Percentiles rank a stretch among this genome's conserved stretches.
phyloP scores from a whole-genome alignment of 805 yeast species.

The Candida ovalis region DNA sequence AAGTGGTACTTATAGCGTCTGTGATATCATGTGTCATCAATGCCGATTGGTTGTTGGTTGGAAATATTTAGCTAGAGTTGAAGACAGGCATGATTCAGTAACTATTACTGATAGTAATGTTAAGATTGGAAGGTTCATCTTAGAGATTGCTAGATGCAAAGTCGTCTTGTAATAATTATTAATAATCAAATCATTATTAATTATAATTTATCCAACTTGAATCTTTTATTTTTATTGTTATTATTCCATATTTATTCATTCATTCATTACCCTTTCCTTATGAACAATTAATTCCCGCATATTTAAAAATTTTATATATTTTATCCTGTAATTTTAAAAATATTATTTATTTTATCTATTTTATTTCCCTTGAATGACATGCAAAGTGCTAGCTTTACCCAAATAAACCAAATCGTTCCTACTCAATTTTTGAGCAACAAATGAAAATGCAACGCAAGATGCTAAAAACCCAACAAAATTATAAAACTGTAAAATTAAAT shows the following conservation, averaged over 20 bases:
- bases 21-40: constrained; percentile 53
- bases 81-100: constrained; percentile 13
- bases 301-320: too few species aligned
- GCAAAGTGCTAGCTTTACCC: constrained; percentile 1
- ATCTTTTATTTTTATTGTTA: background rate
- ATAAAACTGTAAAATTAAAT: constrained; percentile 43
- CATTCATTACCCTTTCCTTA: too few species aligned
- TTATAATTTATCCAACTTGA: too few species aligned
- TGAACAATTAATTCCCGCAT: too few species aligned
- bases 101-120: constrained; percentile 38
- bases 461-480: constrained; percentile 77
- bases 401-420: constrained; percentile 13
- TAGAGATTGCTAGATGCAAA: constrained; percentile 36
- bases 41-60: constrained; percentile 58
- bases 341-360: too few species aligned
- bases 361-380: background rate
- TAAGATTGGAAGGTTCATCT: constrained; percentile 59
- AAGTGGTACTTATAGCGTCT: constrained; percentile 56
- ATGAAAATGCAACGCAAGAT: constrained; percentile 74
- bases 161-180: background rate
- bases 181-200: too few species aligned
- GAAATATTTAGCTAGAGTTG: constrained; percentile 52
- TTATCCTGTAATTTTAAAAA: too few species aligned
- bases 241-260: too few species aligned
- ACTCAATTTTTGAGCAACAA: constrained; percentile 60